Conservation (phyloP, 805 yeast genomes). For the Teunomyces aglyptinius region DNA sequence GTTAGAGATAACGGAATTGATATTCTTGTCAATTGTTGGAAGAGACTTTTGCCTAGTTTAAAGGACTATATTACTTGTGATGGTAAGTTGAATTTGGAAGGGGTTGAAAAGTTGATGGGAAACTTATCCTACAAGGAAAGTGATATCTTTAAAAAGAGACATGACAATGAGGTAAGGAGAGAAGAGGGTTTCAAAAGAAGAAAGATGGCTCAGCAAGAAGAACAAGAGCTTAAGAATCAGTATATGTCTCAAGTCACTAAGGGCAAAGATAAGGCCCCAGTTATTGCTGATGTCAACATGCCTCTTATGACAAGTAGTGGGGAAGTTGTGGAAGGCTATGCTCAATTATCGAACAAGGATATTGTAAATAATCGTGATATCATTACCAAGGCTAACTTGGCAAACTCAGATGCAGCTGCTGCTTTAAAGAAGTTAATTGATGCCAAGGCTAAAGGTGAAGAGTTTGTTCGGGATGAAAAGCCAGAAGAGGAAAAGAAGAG, state of each 20-base stretch:
- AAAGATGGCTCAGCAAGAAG: conserved; percentile 46
- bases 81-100: conserved; percentile 72
- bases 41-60: conserved; percentile 60
- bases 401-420: conserved; percentile 69
- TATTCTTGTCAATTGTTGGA: conserved; percentile 79
- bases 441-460: conserved; percentile 16
- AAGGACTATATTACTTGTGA: conserved; percentile 85
- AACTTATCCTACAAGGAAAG: conserved; percentile 73
- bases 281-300: conserved; percentile 64
- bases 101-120: conserved; percentile 69
- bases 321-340: conserved; percentile 60
- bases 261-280: conserved; percentile 76
- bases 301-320: conserved; percentile 79
- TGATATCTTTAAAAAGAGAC: conserved; percentile 68
- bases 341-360: conserved; percentile 66
- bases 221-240: conserved; percentile 42
- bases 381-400: conserved; percentile 67
- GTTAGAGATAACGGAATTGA: conserved; percentile 95
- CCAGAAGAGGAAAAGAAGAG: conserved; percentile 8
- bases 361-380: conserved; percentile 62
- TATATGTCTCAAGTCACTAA: conserved; percentile 55
- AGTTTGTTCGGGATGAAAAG: conserved; percentile 10
- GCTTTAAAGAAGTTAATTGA: conserved; percentile 44
- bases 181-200: conserved; percentile 64
- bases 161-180: conserved; percentile 66